These are phyloP conservation scores for Haplosporangium sp. DNA, from an alignment of 371 early-diverging fungal genomes.

Conservation along the genomic window DNA sequence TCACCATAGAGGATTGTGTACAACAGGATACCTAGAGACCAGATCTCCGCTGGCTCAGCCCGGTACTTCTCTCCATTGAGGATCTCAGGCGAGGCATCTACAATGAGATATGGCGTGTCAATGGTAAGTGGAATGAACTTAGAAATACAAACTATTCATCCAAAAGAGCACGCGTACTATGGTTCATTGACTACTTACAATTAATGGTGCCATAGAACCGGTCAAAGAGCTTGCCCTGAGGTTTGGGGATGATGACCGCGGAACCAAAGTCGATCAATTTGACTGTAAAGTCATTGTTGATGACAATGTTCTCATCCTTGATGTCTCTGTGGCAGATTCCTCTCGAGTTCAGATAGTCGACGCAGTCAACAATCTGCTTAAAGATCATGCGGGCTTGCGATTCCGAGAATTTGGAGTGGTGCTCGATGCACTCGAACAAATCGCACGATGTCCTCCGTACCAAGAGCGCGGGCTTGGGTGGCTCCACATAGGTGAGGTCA, in stretches of 20 bases:
- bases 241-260: constrained; percentile 69
- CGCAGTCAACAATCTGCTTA: constrained; percentile 76
- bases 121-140: too few species aligned
- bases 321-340: constrained; percentile 73
- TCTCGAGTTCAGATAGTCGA: constrained; percentile 67
- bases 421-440: constrained; percentile 86
- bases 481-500: too few species aligned
- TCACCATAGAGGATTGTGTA: constrained; percentile 82
- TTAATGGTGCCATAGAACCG: constrained; percentile 75
- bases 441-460: constrained; percentile 72
- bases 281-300: constrained; percentile 75
- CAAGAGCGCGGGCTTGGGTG: constrained; percentile 55
- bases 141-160: too few species aligned
- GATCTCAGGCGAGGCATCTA: constrained; percentile 82
- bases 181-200: too few species aligned
- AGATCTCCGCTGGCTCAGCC: constrained; percentile 84
- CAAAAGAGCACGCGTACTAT: too few species aligned
- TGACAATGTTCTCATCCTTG: constrained; percentile 84
- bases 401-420: constrained; percentile 73
- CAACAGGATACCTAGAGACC: constrained; percentile 82
- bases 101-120: not conserved
- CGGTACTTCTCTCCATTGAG: constrained; percentile 73
- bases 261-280: constrained; percentile 90
- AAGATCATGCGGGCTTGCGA: constrained; percentile 71
- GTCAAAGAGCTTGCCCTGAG: constrained; percentile 61